These are phyloP conservation scores for Linum lewisii DNA, from an alignment of 345 rosid species.

Conservation along the genomic window DNA sequence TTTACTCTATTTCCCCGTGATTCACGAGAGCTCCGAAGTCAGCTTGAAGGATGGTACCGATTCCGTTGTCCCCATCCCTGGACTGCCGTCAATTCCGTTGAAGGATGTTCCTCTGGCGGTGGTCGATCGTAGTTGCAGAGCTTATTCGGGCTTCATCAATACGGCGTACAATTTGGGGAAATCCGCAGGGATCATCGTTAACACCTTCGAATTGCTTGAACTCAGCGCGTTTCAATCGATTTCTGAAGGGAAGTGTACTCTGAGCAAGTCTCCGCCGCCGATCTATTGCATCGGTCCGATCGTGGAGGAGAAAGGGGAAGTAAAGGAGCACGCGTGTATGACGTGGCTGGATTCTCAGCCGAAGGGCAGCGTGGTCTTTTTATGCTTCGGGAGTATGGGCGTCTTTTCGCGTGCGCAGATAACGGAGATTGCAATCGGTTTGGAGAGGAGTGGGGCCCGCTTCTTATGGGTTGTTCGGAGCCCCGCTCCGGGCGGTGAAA, in stretches of 20 bases:
- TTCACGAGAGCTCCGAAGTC: conserved; percentile 6
- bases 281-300: conserved; percentile 30
- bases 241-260: conserved; percentile 19
- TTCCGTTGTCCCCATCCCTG: conserved; percentile 15
- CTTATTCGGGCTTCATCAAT: conserved; percentile 13
- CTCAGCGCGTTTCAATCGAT: conserved; percentile 15
- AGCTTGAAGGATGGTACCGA: conserved; percentile 14
- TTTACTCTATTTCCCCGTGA: too few species aligned
- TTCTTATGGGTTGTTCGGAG: conserved; percentile 39
- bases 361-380: conserved; percentile 20
- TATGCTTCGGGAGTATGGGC: conserved; percentile 41
- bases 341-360: conserved; percentile 37
- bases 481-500: conserved; percentile 21
- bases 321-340: conserved; percentile 14
- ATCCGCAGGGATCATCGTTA: conserved; percentile 25
- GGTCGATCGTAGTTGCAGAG: conserved; percentile 13
- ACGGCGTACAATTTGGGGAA: conserved; percentile 10
- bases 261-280: conserved; percentile 18
- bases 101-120: conserved; percentile 13
- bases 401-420: conserved; percentile 26
- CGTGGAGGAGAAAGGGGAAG: not conserved
- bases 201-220: conserved; percentile 31
- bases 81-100: conserved; percentile 19
- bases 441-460: conserved; percentile 32
- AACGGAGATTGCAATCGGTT: conserved; percentile 35